phyloP scores from a whole-genome alignment of 2,329 filamentous ascomycete genomes.

The Paracamarosporium sp. region DNA sequence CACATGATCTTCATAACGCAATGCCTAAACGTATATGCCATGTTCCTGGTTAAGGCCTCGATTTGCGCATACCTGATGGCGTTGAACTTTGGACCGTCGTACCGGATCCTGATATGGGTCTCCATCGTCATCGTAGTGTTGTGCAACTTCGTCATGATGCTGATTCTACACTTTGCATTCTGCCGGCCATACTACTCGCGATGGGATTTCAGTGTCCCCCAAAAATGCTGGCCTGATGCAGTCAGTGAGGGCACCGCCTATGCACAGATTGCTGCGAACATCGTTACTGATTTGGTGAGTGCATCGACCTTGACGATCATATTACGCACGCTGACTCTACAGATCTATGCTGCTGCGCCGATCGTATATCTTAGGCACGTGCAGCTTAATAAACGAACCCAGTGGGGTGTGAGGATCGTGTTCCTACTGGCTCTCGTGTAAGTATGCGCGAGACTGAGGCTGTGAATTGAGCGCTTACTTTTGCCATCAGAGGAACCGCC shows the following conservation, averaged over 20 bases:
- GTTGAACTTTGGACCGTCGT: conserved; percentile 15
- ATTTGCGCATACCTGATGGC: conserved; percentile 22
- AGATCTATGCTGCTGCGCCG: conserved; percentile 17
- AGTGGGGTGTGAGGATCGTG: conserved; percentile 15
- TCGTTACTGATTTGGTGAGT: conserved; percentile 15
- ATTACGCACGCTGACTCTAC: background rate
- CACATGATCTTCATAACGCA: conserved; percentile 12
- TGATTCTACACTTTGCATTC: conserved; percentile 4
- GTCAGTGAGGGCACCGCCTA: conserved; percentile 12
- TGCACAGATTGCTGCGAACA: conserved; percentile 13
- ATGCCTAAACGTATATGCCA: conserved; percentile 18
- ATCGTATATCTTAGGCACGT: conserved; percentile 14
- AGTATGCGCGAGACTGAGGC: background rate
- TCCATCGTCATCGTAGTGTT: conserved; percentile 3
- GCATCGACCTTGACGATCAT: background rate
- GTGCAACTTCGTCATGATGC: conserved; percentile 14
- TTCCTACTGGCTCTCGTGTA: conserved; percentile 17
- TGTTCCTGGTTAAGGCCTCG: conserved; percentile 18
- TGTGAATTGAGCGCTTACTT: background rate
- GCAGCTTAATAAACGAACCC: conserved; percentile 13
- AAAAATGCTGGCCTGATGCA: conserved; percentile 10
- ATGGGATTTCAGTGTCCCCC: conserved; percentile 10
- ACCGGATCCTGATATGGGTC: conserved; percentile 15
- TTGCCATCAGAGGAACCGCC: conserved; percentile 3
- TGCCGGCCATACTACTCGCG: conserved; percentile 9